Conservation (phyloP, 805 yeast genomes). For the Clavispora carvajalis region DNA sequence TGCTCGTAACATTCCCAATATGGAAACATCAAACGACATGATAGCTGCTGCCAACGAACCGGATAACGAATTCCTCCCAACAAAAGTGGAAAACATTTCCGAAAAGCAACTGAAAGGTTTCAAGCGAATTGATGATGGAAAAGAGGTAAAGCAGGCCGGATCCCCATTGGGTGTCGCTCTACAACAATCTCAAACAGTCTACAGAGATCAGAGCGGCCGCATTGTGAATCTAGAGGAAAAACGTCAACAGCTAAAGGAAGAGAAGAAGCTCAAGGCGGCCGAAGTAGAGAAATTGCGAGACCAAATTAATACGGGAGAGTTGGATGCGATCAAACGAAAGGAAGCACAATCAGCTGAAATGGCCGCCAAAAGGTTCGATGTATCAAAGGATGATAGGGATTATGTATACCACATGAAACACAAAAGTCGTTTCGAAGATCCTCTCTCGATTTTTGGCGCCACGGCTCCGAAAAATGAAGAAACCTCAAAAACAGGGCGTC, state of each 20-base stretch:
- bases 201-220: slow-evolving; percentile 37
- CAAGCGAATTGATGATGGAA: slow-evolving; percentile 31
- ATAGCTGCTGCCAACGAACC: slow-evolving; percentile 1
- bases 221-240: slow-evolving; percentile 19
- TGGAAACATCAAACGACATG: background rate
- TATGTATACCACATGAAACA: slow-evolving; percentile 28
- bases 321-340: slow-evolving; percentile 8
- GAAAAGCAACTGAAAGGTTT: slow-evolving; percentile 25
- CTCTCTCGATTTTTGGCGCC: slow-evolving; percentile 44
- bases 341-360: slow-evolving; percentile 13
- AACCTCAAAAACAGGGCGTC: slow-evolving; percentile 38
- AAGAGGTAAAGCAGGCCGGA: slow-evolving; percentile 2
- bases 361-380: slow-evolving; percentile 29
- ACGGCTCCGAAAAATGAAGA: slow-evolving; percentile 16
- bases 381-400: slow-evolving; percentile 31
- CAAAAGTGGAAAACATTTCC: slow-evolving; percentile 12
- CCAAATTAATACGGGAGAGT: slow-evolving; percentile 10
- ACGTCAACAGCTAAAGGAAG: slow-evolving; percentile 10
- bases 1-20: background rate
- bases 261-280: slow-evolving; percentile 2
- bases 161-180: slow-evolving; percentile 28
- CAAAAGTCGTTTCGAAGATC: slow-evolving; percentile 53
- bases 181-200: slow-evolving; percentile 45
- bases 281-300: slow-evolving; percentile 9
- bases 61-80: slow-evolving; percentile 21